phyloP scores from a whole-genome alignment of 2,329 filamentous ascomycete species.

The Elsinoe ampelina region DNA sequence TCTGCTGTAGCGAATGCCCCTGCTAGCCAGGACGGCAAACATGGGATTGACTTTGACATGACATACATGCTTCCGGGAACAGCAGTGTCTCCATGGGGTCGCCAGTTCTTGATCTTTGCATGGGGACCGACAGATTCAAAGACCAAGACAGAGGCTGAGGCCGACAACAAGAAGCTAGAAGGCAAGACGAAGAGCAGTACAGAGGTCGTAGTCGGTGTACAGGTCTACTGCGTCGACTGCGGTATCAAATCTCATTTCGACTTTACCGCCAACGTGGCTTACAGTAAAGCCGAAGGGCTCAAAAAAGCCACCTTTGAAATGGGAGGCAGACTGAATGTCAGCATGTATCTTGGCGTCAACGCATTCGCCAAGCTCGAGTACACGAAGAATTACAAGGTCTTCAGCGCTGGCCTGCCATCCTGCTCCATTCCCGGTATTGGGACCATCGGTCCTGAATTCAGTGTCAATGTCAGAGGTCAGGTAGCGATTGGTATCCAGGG shows the following conservation, averaged over 20 bases:
- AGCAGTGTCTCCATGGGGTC: conserved; percentile 14
- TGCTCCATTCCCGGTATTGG: conserved; percentile 16
- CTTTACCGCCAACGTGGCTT: conserved; percentile 14
- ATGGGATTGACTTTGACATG: background rate
- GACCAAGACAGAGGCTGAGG: conserved; percentile 2
- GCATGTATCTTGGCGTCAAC: conserved; percentile 17
- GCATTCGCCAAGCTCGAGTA: conserved; percentile 15
- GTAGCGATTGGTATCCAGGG: conserved; percentile 7
- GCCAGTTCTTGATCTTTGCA: conserved; percentile 14
- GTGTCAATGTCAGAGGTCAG: conserved; percentile 7
- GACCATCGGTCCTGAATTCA: conserved; percentile 11
- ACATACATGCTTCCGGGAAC: conserved; percentile 9
- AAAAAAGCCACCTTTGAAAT: conserved; percentile 14
- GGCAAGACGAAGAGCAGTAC: conserved; percentile 12
- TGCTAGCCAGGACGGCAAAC: background rate
- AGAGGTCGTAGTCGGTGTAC: conserved; percentile 15
- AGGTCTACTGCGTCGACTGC: conserved; percentile 17
- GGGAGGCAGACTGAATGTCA: conserved; percentile 13
- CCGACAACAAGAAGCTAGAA: conserved; percentile 7
- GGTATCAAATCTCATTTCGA: conserved; percentile 15
- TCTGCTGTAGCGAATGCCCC: conserved; percentile 4
- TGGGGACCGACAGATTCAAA: conserved; percentile 8
- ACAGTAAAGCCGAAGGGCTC: conserved; percentile 13
- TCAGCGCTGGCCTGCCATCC: conserved; percentile 13
- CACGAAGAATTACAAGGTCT: conserved; percentile 14